A percentile compares a stretch with the other conserved stretches of the same genome.
Evolutionary conservation across 2,329 filamentous ascomycete species (phyloP).

Genomic region (Phyllachora maydis): DNA sequence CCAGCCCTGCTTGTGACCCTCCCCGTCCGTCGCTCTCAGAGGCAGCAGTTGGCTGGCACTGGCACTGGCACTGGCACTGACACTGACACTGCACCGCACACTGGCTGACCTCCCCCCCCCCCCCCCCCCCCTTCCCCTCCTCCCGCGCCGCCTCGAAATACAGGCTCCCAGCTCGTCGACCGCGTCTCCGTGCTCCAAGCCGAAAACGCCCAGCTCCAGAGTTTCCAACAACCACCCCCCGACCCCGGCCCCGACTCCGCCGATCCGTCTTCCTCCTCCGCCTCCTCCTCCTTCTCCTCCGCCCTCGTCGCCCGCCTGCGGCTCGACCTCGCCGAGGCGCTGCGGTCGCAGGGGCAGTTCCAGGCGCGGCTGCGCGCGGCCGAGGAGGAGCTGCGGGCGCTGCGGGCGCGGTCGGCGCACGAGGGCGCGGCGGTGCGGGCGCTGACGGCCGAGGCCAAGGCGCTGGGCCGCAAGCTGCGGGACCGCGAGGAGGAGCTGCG

Average conservation of each 20-base stretch:
- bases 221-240: constrained; percentile 6
- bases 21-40: too few species aligned
- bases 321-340: constrained; percentile 54
- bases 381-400: constrained; percentile 35
- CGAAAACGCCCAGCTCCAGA: constrained; percentile 21
- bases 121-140: too few species aligned
- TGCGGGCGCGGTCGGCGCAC: constrained; percentile 37
- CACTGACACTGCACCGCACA: too few species aligned
- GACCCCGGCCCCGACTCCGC: constrained; percentile 7
- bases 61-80: too few species aligned
- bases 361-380: constrained; percentile 40
- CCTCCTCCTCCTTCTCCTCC: constrained; percentile 9
- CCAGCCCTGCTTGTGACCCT: too few species aligned
- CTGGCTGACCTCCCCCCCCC: not conserved
- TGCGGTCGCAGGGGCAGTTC: constrained; percentile 51
- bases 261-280: constrained; percentile 1
- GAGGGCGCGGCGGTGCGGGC: constrained; percentile 39
- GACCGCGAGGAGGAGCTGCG: constrained; percentile 74
- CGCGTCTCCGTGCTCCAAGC: constrained; percentile 42
- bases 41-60: too few species aligned
- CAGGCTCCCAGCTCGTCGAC: constrained; percentile 46
- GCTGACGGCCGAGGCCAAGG: constrained; percentile 39
- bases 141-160: too few species aligned
- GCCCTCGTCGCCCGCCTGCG: constrained; percentile 26
- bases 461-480: constrained; percentile 43